Evolutionary conservation across 2,329 filamentous ascomycete species (phyloP).

Genomic region (Lizonia empirigonia): DNA sequence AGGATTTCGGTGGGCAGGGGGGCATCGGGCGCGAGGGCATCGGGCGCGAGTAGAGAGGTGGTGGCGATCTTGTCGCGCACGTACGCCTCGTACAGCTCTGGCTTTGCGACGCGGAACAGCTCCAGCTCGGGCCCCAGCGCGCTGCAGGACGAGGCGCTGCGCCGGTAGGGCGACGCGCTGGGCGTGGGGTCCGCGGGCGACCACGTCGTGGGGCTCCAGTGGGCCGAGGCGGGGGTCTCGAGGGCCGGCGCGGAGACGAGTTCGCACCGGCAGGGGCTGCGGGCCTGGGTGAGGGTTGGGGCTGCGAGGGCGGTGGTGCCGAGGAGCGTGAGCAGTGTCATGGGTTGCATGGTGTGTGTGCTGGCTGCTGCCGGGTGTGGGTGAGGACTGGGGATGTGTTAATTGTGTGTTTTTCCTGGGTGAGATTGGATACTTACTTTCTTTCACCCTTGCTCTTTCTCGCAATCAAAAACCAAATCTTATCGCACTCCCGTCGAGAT

Average conservation of each 20-base stretch:
- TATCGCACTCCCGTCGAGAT: too few relatives aligned
- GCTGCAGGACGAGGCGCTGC: slow-evolving; percentile 23
- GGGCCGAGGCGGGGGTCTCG: slow-evolving; percentile 27
- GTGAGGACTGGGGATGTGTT: too few relatives aligned
- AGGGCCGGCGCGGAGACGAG: slow-evolving; percentile 24
- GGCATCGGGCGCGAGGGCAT: slow-evolving; percentile 11
- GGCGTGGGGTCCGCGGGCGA: slow-evolving; percentile 20
- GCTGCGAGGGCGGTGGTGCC: slow-evolving; percentile 21
- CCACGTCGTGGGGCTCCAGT: slow-evolving; percentile 25
- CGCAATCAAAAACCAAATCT: too few relatives aligned
- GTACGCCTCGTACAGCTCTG: slow-evolving; percentile 36
- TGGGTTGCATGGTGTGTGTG: slow-evolving; percentile 12
- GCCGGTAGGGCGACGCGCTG: slow-evolving; percentile 12
- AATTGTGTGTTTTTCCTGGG: too few relatives aligned
- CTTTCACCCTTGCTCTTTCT: too few relatives aligned
- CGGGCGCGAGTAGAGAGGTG: background rate
- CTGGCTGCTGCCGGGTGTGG: too few relatives aligned
- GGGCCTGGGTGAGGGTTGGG: slow-evolving; percentile 26
- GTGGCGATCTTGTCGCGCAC: slow-evolving; percentile 11
- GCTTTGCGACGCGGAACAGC: slow-evolving; percentile 28
- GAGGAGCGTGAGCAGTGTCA: slow-evolving; percentile 22
- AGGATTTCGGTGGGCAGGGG: slow-evolving; percentile 31
- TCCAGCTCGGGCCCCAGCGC: slow-evolving; percentile 37
- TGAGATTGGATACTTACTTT: too few relatives aligned
- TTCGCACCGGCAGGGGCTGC: slow-evolving; percentile 39